Conservation (phyloP, 371 early-diverging fungal species). For the Chytridium lagenaria region DNA sequence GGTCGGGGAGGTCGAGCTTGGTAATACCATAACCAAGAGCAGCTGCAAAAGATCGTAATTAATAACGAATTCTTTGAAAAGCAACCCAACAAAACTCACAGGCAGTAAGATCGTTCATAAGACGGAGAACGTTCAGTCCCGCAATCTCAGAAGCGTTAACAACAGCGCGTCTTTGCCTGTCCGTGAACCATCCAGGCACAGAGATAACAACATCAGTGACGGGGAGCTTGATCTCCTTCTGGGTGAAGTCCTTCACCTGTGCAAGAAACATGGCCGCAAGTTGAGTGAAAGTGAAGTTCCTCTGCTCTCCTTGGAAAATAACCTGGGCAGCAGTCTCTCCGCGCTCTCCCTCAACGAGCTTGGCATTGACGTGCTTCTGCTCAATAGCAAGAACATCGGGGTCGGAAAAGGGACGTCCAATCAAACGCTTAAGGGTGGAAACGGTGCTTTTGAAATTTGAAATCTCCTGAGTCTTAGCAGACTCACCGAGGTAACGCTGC, state of each 20-base stretch:
- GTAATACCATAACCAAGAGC: conserved; percentile 98
- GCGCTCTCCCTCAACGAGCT: conserved; percentile 83
- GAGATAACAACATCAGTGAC: conserved; percentile 95
- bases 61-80: not conserved
- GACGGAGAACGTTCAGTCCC: conserved; percentile 89
- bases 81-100: conserved; percentile 25
- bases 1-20: conserved; percentile 94
- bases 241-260: conserved; percentile 89
- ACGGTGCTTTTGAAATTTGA: conserved; percentile 97
- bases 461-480: conserved; percentile 91
- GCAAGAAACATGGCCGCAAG: conserved; percentile 86
- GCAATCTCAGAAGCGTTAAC: conserved; percentile 89
- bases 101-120: conserved; percentile 94
- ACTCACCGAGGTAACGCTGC: conserved; percentile 94
- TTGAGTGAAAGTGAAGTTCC: conserved; percentile 84
- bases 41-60: conserved; percentile 51
- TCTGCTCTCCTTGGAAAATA: conserved; percentile 76
- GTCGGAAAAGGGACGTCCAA: conserved; percentile 91
- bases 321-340: conserved; percentile 75
- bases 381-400: conserved; percentile 86
- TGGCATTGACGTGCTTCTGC: conserved; percentile 78
- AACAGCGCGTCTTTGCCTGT: conserved; percentile 89
- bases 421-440: conserved; percentile 91
- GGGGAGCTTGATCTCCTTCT: conserved; percentile 80
- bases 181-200: conserved; percentile 94